Conservation (phyloP, 345 rosid species). For the Citrus reticulata region DNA sequence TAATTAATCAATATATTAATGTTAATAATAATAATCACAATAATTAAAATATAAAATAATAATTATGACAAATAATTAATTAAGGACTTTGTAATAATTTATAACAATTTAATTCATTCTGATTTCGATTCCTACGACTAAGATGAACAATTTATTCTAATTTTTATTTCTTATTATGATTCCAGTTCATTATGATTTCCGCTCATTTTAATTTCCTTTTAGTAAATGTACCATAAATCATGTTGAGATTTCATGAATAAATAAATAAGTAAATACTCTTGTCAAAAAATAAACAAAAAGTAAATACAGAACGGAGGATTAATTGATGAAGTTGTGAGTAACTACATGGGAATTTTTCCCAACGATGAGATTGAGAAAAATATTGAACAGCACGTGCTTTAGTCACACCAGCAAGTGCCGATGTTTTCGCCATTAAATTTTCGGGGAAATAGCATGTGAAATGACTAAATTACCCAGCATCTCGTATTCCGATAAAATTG, state of each 20-base stretch:
- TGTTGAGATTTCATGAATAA: background rate
- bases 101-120: rapidly evolving
- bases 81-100: too few species aligned
- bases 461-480: background rate
- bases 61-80: too few species aligned
- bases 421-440: conserved; percentile 3
- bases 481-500: background rate
- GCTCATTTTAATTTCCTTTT: too few species aligned
- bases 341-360: background rate
- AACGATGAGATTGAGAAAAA: background rate
- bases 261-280: too few species aligned
- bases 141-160: rapidly evolving
- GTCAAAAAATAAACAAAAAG: background rate
- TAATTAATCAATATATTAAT: too few species aligned
- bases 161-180: too few species aligned
- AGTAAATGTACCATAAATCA: too few species aligned
- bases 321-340: background rate
- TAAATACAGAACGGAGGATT: background rate
- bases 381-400: background rate
- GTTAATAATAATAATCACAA: too few species aligned
- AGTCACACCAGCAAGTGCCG: conserved; percentile 5
- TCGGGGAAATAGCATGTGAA: background rate
- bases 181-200: too few species aligned
- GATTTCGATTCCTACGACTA: rapidly evolving
- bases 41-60: too few species aligned